Evolutionary conservation across 768 basidiomycete species (phyloP).

Genomic region (Candolleomyces aberdarensis): DNA sequence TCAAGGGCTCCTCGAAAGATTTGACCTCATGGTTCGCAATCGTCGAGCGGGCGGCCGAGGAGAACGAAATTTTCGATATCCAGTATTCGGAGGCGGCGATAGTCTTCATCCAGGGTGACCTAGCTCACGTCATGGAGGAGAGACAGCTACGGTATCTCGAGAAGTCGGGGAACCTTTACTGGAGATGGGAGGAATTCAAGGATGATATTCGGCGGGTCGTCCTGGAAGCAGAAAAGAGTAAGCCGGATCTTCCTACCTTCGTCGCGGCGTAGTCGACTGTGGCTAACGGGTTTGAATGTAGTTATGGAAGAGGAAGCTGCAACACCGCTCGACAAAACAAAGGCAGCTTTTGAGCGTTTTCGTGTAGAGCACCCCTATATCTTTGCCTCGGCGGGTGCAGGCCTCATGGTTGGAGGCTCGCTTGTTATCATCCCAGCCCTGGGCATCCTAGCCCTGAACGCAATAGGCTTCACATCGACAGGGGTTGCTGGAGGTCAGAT

Average conservation of each 20-base stretch:
- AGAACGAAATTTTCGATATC: not conserved
- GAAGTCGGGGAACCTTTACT: not conserved
- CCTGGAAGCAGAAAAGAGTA: not conserved
- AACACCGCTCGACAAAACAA: not conserved
- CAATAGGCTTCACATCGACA: conserved; percentile 10
- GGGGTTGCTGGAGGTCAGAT: conserved; percentile 12
- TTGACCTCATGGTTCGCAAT: not conserved
- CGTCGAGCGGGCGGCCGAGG: not conserved
- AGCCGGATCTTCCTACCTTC: not conserved
- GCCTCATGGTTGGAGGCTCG: conserved; percentile 25
- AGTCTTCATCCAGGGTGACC: conserved; percentile 1
- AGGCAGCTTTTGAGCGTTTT: not conserved
- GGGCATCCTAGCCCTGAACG: conserved; percentile 23
- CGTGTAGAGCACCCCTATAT: conserved; percentile 21
- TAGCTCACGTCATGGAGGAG: not conserved
- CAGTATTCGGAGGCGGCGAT: not conserved
- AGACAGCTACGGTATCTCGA: not conserved
- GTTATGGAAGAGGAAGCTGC: not conserved
- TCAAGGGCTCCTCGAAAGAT: conserved; percentile 1
- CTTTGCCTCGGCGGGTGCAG: conserved; percentile 21
- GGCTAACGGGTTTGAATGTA: not conserved
- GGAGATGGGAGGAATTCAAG: conserved; percentile 1
- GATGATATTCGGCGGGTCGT: not conserved
- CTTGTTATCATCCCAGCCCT: conserved; percentile 23
- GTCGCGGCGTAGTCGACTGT: not conserved